Evolutionary conservation across 2,329 filamentous ascomycete species (phyloP).

Genomic region (Ceratocystis alfenasii): DNA sequence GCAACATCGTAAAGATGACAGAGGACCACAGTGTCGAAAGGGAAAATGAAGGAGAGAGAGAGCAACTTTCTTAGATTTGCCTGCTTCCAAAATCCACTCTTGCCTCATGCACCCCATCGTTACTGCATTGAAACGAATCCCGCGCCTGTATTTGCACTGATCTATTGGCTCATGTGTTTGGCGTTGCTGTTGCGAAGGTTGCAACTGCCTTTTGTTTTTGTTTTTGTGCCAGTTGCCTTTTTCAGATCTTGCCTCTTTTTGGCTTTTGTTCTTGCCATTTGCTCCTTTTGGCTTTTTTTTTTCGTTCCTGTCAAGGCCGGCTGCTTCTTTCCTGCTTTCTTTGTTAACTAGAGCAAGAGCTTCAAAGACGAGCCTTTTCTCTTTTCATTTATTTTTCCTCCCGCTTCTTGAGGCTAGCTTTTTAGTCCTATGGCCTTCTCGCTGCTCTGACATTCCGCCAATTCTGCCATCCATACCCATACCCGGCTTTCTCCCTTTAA

Average conservation of each 20-base stretch:
- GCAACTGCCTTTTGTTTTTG: conserved; percentile 2
- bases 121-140: conserved; percentile 1
- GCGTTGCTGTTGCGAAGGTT: conserved; percentile 7
- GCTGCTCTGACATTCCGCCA: not conserved
- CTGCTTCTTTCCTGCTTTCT: not conserved
- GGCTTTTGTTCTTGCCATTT: not conserved
- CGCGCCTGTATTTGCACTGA: not conserved
- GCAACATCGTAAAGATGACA: too few species aligned
- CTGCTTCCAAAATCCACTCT: not conserved
- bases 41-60: not conserved
- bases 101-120: not conserved
- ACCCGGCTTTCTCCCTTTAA: not conserved
- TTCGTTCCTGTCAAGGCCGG: not conserved
- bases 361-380: not conserved
- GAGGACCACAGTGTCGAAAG: not conserved
- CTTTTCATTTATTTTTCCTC: not conserved
- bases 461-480: not conserved
- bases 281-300: not conserved
- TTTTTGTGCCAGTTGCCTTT: conserved; percentile 1
- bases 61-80: too few species aligned
- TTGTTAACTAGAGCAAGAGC: not conserved
- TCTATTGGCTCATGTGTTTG: not conserved
- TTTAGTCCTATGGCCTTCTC: not conserved
- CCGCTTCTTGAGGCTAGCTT: not conserved
- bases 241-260: not conserved